These are phyloP conservation scores for Albugo laibachii DNA, from an alignment of 352 stramenopile species.

Conservation along the genomic window DNA sequence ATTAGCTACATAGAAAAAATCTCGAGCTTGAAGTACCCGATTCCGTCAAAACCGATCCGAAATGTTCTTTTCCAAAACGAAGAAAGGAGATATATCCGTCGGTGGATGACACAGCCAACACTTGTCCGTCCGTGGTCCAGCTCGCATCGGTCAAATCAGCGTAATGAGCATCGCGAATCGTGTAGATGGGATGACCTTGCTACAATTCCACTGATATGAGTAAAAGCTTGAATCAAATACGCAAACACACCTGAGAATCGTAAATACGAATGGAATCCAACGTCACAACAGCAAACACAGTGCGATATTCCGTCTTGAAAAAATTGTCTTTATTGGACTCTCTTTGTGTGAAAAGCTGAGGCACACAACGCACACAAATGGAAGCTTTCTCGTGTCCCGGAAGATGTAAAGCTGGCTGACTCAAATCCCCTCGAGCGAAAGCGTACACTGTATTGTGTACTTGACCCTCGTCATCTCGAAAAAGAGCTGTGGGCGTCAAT, in stretches of 20 bases:
- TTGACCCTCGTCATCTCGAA: slow-evolving; percentile 19
- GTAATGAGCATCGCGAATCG: slow-evolving; percentile 87
- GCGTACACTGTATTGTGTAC: slow-evolving; percentile 80
- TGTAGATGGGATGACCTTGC: slow-evolving; percentile 69
- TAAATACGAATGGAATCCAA: slow-evolving; percentile 89
- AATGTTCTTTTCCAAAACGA: slow-evolving; percentile 78
- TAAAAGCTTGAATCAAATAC: neutral
- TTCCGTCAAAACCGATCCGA: slow-evolving; percentile 13
- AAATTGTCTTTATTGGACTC: slow-evolving; percentile 19
- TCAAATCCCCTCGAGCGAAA: slow-evolving; percentile 86
- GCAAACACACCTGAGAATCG: slow-evolving; percentile 69
- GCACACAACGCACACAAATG: slow-evolving; percentile 84
- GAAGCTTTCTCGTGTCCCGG: slow-evolving; percentile 84
- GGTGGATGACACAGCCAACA: slow-evolving; percentile 86
- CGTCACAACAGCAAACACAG: slow-evolving; percentile 88
- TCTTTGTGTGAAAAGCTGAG: slow-evolving; percentile 80
- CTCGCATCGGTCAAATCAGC: slow-evolving; percentile 85
- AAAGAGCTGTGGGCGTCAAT: slow-evolving; percentile 67
- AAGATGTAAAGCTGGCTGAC: slow-evolving; percentile 82
- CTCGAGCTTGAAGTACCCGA: too few species aligned
- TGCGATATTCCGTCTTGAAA: slow-evolving; percentile 63
- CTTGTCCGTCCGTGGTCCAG: slow-evolving; percentile 82
- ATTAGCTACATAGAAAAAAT: too few species aligned
- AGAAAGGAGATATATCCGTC: slow-evolving; percentile 93
- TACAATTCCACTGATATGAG: slow-evolving; percentile 3